Evolutionary conservation across 352 stramenopile species (phyloP).

Genomic region (Lagenidium giganteum): DNA sequence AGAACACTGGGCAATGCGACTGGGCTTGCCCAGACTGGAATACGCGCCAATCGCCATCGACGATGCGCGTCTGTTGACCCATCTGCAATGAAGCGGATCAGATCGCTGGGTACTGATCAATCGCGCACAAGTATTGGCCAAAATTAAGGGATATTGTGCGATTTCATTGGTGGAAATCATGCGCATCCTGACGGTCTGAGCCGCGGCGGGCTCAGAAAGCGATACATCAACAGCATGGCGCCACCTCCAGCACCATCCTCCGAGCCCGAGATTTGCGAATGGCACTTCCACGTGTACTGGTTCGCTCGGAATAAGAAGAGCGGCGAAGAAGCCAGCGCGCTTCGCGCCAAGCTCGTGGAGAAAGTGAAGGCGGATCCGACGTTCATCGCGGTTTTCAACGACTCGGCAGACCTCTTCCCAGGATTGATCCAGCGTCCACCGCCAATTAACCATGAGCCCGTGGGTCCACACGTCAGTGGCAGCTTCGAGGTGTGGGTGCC

Average conservation of each 20-base stretch:
- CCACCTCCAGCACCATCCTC: constrained; percentile 8
- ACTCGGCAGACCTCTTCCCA: constrained; percentile 26
- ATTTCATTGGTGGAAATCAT: no score
- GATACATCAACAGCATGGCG: constrained; percentile 18
- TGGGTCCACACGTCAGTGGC: constrained; percentile 56
- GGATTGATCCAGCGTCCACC: constrained; percentile 21
- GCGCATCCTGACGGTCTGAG: neutral
- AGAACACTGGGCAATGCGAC: no score
- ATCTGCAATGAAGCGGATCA: no score
- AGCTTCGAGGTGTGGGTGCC: constrained; percentile 73
- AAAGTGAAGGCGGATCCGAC: constrained; percentile 28
- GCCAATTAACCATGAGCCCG: constrained; percentile 46
- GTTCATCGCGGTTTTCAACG: constrained; percentile 61
- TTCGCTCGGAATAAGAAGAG: constrained; percentile 37
- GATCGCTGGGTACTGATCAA: no score
- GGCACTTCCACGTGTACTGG: constrained; percentile 76
- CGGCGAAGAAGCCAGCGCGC: constrained; percentile 29
- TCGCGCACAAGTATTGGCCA: no score
- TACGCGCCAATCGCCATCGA: no score
- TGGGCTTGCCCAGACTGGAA: no score
- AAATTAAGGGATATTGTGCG: no score
- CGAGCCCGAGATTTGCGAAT: constrained; percentile 43
- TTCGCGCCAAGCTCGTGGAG: constrained; percentile 43
- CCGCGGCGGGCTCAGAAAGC: constrained; percentile 12
- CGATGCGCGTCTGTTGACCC: no score